These are phyloP conservation scores for Coelastrella sp. DNA, from an alignment of 139 green algal genomes.

Conservation along the genomic window DNA sequence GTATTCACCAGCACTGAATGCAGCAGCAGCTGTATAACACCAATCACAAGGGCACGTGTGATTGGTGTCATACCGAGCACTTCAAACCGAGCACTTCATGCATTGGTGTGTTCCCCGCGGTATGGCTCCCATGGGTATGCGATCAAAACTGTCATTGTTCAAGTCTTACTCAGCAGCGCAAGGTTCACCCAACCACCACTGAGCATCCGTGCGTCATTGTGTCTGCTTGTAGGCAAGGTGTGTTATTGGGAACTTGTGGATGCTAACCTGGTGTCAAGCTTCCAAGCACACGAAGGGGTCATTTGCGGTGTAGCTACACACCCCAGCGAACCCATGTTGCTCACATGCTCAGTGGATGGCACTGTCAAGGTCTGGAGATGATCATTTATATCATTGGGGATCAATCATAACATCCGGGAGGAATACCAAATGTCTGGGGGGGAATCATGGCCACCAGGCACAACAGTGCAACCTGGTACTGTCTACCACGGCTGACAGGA, in stretches of 20 bases:
- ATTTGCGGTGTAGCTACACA: conserved; percentile 86
- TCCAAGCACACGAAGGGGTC: conserved; percentile 80
- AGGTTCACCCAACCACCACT: background rate
- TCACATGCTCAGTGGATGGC: conserved; percentile 86
- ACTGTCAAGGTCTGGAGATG: conserved; percentile 82
- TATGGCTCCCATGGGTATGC: background rate
- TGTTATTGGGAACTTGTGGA: conserved; percentile 93
- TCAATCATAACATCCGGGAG: too few species aligned
- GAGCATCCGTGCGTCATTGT: background rate
- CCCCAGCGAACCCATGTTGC: conserved; percentile 71
- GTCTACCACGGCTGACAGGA: too few species aligned
- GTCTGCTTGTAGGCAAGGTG: conserved; percentile 74
- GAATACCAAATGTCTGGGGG: too few species aligned
- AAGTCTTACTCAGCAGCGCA: background rate
- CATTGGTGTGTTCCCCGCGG: too few species aligned
- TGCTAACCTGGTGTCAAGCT: conserved; percentile 60
- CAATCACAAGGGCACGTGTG: too few species aligned
- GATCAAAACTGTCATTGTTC: background rate
- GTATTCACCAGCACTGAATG: too few species aligned
- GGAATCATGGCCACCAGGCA: too few species aligned
- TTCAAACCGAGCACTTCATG: too few species aligned
- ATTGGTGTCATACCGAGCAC: too few species aligned
- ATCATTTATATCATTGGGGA: background rate
- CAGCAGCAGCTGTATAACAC: too few species aligned
- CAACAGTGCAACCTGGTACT: too few species aligned